Conservation (phyloP, 768 basidiomycete genomes). For the Tremella fuciformis region DNA sequence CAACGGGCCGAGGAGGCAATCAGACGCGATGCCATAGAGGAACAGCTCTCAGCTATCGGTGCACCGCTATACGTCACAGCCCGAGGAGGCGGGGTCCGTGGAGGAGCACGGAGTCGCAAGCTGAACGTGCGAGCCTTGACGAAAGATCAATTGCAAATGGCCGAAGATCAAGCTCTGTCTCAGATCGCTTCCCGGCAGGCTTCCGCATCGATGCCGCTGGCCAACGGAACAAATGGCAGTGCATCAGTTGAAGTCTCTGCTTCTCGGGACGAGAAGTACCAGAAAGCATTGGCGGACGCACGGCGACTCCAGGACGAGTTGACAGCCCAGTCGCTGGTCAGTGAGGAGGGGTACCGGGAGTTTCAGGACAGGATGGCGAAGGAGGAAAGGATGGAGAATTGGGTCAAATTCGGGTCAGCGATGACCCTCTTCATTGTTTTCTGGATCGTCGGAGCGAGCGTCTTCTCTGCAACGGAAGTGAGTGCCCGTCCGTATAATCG, state of each 20-base stretch:
- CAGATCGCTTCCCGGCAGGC: constrained; percentile 60
- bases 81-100: constrained; percentile 11
- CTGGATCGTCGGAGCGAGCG: constrained; percentile 58
- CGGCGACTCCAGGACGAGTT: constrained; percentile 23
- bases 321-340: constrained; percentile 22
- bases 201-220: constrained; percentile 50
- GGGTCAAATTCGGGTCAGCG: constrained; percentile 59
- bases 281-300: constrained; percentile 6
- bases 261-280: not conserved
- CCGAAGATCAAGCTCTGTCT: constrained; percentile 68
- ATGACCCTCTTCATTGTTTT: constrained; percentile 68
- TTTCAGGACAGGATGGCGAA: constrained; percentile 42
- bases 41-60: constrained; percentile 60
- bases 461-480: constrained; percentile 32
- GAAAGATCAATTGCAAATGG: constrained; percentile 59
- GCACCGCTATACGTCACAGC: constrained; percentile 59
- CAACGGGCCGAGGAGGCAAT: constrained; percentile 27
- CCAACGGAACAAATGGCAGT: not conserved
- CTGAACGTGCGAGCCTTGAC: constrained; percentile 66
- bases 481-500: not conserved
- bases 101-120: constrained; percentile 55
- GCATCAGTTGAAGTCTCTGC: not conserved
- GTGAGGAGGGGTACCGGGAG: constrained; percentile 34
- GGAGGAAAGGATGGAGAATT: constrained; percentile 58
- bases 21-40: constrained; percentile 54